Percentiles rank a stretch among this genome's conserved stretches.
Evolutionary conservation across 805 yeast genomes (phyloP).

Genomic region (Schizosaccharomyces lindneri): DNA sequence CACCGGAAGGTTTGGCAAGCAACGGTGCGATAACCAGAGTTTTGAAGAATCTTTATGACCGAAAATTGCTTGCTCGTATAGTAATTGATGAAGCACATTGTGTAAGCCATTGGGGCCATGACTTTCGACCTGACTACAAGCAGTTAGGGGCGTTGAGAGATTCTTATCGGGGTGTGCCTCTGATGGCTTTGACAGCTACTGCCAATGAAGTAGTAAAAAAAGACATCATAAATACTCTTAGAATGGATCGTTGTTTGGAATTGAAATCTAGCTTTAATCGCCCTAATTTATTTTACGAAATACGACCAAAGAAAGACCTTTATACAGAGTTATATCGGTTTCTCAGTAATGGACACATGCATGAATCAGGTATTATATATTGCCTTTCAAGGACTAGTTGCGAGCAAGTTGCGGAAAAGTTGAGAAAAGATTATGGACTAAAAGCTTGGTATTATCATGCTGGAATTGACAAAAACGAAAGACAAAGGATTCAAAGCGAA

Average conservation of each 20-base stretch:
- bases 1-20: slow-evolving; percentile 82
- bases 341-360: slow-evolving; percentile 25
- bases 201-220: slow-evolving; percentile 74
- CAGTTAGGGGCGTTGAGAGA: slow-evolving; percentile 47
- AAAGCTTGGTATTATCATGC: slow-evolving; percentile 64
- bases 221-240: slow-evolving; percentile 63
- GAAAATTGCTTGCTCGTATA: slow-evolving; percentile 44
- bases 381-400: slow-evolving; percentile 80
- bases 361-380: slow-evolving; percentile 67
- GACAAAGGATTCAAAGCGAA: slow-evolving; percentile 40
- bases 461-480: slow-evolving; percentile 63
- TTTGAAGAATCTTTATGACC: slow-evolving; percentile 30
- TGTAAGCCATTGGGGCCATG: slow-evolving; percentile 97
- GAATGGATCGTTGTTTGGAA: slow-evolving; percentile 27
- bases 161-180: slow-evolving; percentile 55
- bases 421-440: slow-evolving; percentile 32
- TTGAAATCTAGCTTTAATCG: slow-evolving; percentile 83
- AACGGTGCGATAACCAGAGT: slow-evolving; percentile 43
- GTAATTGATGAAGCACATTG: slow-evolving; percentile 97
- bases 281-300: slow-evolving; percentile 58
- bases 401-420: slow-evolving; percentile 47
- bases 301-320: slow-evolving; percentile 35
- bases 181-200: slow-evolving; percentile 93
- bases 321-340: slow-evolving; percentile 35
- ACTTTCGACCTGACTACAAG: slow-evolving; percentile 87